These are phyloP conservation scores for Saccharomyces hybrid DNA, from an alignment of 1,139 yeast genomes.

Conservation along the genomic window DNA sequence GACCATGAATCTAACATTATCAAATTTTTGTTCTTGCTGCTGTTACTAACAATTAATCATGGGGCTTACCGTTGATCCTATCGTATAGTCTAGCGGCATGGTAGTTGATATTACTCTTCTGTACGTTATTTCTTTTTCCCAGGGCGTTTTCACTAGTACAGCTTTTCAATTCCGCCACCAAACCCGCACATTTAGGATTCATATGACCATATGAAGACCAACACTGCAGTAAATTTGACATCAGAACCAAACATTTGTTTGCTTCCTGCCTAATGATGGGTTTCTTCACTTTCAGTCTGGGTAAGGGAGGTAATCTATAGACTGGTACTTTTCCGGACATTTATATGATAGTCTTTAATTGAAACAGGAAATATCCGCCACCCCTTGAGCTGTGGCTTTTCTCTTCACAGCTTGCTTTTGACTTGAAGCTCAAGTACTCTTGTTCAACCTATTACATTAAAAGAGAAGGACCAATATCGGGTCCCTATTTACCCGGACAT, in stretches of 20 bases:
- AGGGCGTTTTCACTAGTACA: conserved; percentile 35
- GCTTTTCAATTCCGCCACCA: conserved; percentile 51
- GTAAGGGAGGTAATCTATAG: conserved; percentile 60
- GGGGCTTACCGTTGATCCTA: conserved; percentile 67
- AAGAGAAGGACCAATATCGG: not conserved
- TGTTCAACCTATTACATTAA: too few relatives aligned
- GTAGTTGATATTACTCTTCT: conserved; percentile 49
- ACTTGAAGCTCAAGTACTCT: too few relatives aligned
- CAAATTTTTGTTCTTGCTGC: conserved; percentile 1
- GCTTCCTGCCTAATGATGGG: conserved; percentile 51
- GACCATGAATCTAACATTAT: not conserved
- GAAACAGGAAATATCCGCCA: not conserved
- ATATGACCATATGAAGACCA: conserved; percentile 97
- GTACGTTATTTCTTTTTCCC: conserved; percentile 23
- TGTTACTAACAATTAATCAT: conserved; percentile 40
- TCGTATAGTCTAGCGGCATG: conserved; percentile 79
- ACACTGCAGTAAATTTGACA: conserved; percentile 83
- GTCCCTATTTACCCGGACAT: too few relatives aligned
- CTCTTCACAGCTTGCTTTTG: too few relatives aligned
- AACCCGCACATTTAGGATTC: conserved; percentile 51
- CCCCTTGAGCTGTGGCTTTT: not conserved
- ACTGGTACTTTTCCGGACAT: conserved; percentile 30
- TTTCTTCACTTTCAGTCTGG: conserved; percentile 64
- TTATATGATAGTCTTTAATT: not conserved
- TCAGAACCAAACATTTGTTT: conserved; percentile 68